Base-by-base conservation (phyloP, 257 asterid genomes). In the Jacaranda mimosifolia region DNA sequence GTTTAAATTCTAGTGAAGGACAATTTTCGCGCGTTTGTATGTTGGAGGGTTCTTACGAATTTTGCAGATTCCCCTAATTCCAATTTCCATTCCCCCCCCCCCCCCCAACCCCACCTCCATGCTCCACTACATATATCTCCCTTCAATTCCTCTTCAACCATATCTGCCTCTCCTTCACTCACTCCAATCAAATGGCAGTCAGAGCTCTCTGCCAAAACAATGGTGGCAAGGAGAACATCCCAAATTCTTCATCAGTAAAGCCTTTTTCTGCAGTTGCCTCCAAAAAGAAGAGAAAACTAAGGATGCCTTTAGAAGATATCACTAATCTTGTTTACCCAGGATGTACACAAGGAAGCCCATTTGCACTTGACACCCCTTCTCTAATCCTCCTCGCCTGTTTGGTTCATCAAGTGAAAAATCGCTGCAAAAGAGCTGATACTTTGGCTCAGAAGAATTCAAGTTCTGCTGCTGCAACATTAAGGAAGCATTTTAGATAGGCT, bases 401-500 rank as follows among this genome's bases (percentile, higher is more conserved):
- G 77, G 64, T 72, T 46, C 38, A n/a, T 36, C 83, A 65, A 35
- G 7, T n/a, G 63, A 32, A 32, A 2, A 74, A 70, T 48, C 83
- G 57, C 5, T 13, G 13, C 4, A 65, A 43, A 21, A 60, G 56
- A 71, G 56, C 15, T n/a, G 79, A 39, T 1, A 40, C 63, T 17
- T 32, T 18, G n/a, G 19, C 11, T 4, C 63, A 18, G 39, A 77
- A 63, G 53, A 45, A 53, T 55, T 55, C 76, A 15, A 56, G 43
- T 40, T 21, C 72, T 13, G 79, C 79, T 43, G 68, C 81, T 79
- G 82, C 82, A 10, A 65, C 73, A n/a, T 52, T 79, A n/a, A 83
- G 73, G 63, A 83, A 79, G 55, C 81, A 79, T 52, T 83, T 70
- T 19, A 79, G 86, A 76, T 83, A 83, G 79, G 74, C n/a, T 14